These are phyloP conservation scores for Cyclotella choctawhatcheeana DNA, from an alignment of 108 stramenopile species.

Conservation along the genomic window DNA sequence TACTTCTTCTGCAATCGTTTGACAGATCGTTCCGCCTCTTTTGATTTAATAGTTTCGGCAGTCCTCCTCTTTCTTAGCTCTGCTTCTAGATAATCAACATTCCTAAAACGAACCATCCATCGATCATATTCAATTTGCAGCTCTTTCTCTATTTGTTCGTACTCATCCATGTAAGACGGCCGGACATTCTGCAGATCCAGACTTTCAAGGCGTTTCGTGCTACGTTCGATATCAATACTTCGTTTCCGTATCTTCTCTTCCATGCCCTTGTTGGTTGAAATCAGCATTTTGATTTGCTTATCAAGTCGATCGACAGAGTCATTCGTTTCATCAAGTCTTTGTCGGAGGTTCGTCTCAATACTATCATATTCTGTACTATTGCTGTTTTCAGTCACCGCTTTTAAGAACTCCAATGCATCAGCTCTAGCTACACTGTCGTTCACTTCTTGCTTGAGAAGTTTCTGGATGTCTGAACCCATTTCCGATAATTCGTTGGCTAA, in stretches of 20 bases:
- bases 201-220: constrained; percentile 38
- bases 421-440: constrained; percentile 20
- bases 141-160: constrained; percentile 83
- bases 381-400: background rate
- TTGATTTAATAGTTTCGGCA: constrained; percentile 46
- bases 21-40: constrained; percentile 60
- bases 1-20: constrained; percentile 65
- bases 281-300: constrained; percentile 36
- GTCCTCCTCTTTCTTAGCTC: constrained; percentile 61
- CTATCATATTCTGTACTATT: constrained; percentile 13
- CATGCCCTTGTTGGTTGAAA: constrained; percentile 34
- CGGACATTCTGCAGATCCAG: constrained; percentile 57
- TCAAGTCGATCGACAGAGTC: constrained; percentile 21
- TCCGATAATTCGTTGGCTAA: constrained; percentile 35
- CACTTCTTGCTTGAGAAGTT: constrained; percentile 16
- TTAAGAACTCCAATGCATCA: constrained; percentile 32
- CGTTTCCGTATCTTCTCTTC: constrained; percentile 46
- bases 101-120: constrained; percentile 64
- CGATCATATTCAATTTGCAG: constrained; percentile 81
- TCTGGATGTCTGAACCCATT: constrained; percentile 14
- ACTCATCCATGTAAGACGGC: constrained; percentile 88
- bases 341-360: constrained; percentile 14
- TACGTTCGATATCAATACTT: constrained; percentile 47
- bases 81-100: constrained; percentile 81
- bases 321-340: constrained; percentile 32